Evolutionary conservation across 108 stramenopile genomes (phyloP).

Genomic region (Skeletonema grethae): DNA sequence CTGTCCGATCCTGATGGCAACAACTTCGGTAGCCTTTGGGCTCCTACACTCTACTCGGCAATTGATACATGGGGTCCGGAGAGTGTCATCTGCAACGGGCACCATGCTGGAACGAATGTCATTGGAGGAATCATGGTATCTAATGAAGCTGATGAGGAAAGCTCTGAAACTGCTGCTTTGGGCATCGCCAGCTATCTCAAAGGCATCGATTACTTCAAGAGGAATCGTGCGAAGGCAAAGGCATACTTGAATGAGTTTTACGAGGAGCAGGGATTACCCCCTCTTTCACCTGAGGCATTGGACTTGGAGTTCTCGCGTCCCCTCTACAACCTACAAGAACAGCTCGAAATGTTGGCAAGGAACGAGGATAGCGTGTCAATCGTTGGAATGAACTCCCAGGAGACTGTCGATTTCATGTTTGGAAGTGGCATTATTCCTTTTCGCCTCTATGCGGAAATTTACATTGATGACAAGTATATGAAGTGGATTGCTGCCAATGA

Average conservation of each 20-base stretch:
- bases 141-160: not conserved
- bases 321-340: not conserved
- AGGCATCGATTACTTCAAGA: not conserved
- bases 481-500: conserved; percentile 2
- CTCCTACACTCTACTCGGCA: not conserved
- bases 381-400: not conserved
- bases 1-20: not conserved
- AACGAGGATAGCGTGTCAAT: not conserved
- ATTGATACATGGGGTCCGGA: not conserved
- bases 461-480: not conserved
- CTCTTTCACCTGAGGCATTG: conserved; percentile 1
- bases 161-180: not conserved
- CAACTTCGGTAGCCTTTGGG: not conserved
- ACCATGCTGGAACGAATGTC: not conserved
- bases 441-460: not conserved
- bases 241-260: not conserved
- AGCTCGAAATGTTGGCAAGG: not conserved
- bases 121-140: not conserved
- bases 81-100: not conserved
- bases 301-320: not conserved
- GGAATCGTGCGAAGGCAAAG: not conserved
- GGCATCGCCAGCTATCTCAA: not conserved
- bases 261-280: not conserved
- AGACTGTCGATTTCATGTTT: not conserved
- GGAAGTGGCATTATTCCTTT: not conserved